A percentile compares a stretch with the other conserved stretches of the same genome.
Conservation (phyloP, 208 protist genomes). For the Crithidia brevicula region DNA sequence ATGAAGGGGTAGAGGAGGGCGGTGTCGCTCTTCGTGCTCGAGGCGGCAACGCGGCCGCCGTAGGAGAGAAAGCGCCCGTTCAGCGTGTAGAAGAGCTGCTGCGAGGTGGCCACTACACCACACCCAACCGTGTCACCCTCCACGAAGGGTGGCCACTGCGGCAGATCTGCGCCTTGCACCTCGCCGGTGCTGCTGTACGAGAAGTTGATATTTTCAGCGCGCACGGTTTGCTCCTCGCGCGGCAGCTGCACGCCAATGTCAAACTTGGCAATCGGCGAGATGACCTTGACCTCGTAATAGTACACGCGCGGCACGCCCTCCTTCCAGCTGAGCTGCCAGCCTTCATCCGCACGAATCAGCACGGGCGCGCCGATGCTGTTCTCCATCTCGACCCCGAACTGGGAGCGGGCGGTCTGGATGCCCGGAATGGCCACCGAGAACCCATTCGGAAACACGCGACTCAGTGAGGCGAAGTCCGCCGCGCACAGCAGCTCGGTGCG, state of each 20-base stretch:
- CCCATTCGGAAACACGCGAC: conserved; percentile 76
- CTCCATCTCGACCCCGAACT: conserved; percentile 71
- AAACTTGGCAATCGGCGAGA: conserved; percentile 40
- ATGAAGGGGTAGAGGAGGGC: conserved; percentile 66
- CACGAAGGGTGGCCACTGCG: conserved; percentile 59
- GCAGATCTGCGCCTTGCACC: conserved; percentile 41
- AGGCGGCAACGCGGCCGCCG: conserved; percentile 46
- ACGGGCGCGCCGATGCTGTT: conserved; percentile 51
- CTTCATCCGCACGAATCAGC: conserved; percentile 83
- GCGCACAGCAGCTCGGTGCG: conserved; percentile 63
- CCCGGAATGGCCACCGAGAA: conserved; percentile 84
- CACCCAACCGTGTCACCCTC: conserved; percentile 84
- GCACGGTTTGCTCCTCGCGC: conserved; percentile 21
- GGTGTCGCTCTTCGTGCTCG: conserved; percentile 32
- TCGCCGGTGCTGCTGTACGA: conserved; percentile 73
- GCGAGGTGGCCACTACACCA: conserved; percentile 71
- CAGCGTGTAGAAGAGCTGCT: conserved; percentile 85
- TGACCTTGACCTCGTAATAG: conserved; percentile 88
- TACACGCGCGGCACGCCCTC: conserved; percentile 77
- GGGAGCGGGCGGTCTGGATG: conserved; percentile 61
- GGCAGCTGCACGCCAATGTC: conserved; percentile 47
- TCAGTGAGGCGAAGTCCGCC: conserved; percentile 70
- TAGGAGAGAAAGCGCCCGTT: conserved; percentile 85
- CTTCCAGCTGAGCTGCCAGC: conserved; percentile 78
- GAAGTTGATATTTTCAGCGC: conserved; percentile 48